These are phyloP conservation scores for Alternaria ventricosa DNA, from an alignment of 2,329 filamentous ascomycete genomes.

Conservation along the genomic window DNA sequence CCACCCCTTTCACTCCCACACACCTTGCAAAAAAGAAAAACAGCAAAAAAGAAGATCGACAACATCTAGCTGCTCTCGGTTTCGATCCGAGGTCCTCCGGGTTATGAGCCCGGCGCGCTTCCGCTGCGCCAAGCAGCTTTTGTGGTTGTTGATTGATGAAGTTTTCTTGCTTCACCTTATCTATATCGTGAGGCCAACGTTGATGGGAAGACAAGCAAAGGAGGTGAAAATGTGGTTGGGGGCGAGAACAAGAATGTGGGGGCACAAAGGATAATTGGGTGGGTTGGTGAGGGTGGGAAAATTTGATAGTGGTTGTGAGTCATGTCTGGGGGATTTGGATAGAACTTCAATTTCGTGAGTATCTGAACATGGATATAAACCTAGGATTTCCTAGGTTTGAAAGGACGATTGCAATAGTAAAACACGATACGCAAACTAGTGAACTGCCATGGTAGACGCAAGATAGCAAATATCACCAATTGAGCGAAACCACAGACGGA, in stretches of 20 bases:
- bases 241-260: neutral
- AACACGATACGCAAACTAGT: too few relatives aligned
- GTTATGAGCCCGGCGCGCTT: constrained; percentile 48
- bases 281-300: neutral
- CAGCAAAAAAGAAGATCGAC: neutral
- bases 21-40: neutral
- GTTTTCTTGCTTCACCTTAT: accelerated
- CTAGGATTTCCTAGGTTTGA: too few relatives aligned
- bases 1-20: too few relatives aligned
- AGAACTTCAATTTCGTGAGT: neutral
- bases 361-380: too few relatives aligned
- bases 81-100: constrained; percentile 40
- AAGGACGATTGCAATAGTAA: too few relatives aligned
- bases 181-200: too few relatives aligned
- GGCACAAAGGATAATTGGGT: neutral
- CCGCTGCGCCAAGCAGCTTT: constrained; percentile 44
- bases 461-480: too few relatives aligned
- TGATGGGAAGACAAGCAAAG: too few relatives aligned
- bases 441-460: too few relatives aligned
- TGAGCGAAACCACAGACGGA: too few relatives aligned
- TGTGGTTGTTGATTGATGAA: neutral
- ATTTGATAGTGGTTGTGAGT: neutral
- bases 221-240: too few relatives aligned
- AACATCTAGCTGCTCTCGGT: constrained; percentile 22
- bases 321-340: neutral